Base-by-base conservation (phyloP, 116 monocot genomes). In the Iris pallida region DNA sequence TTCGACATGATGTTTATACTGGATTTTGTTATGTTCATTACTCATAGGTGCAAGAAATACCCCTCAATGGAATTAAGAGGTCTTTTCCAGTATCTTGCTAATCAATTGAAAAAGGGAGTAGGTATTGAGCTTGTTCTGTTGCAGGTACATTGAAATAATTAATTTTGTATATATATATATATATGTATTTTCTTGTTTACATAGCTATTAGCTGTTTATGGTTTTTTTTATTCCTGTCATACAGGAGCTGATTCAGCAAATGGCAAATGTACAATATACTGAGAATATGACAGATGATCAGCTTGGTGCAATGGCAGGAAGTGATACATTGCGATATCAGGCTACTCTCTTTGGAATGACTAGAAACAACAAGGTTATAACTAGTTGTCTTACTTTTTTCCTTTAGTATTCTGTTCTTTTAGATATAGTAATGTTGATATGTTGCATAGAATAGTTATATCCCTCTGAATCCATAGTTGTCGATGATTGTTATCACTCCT, bases 241-340 rank as follows among this genome's bases (percentile, higher is more conserved):
- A 42, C 74, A 97, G 97, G 98, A 98, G 63, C 83, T 98, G 53
- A 84, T 98, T 72, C 90, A 98, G 71, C 98, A 98, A 79, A 98
- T 98, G 98, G 93, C 98, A 52, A 98, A 93, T 77, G 83, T 98
- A 59, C 93, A 86, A 30, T 90, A 90, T 70, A 93, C 93, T 42
- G 98, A 98, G 65, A 98, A 93, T 75, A 90, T 98, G 90, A 98
- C 98, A 6, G 98, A 98, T 68, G 98, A 98, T 16, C 98, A 98
- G 75, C 79, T 98, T 55, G 93, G 93, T 71, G 88, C 98, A 70
- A 90, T 98, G 98, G 85, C 98, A 47, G 98, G 98, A 57, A 88
- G 98, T 82, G 98, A 98, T 49, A 90, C 93, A 18, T 82, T 98
- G 55, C 77, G 93, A 19, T 80, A 69, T 73, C 90, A 93, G 61